Base-by-base conservation (phyloP, 2,329 filamentous ascomycete genomes). In the Ilyonectria robusta region DNA sequence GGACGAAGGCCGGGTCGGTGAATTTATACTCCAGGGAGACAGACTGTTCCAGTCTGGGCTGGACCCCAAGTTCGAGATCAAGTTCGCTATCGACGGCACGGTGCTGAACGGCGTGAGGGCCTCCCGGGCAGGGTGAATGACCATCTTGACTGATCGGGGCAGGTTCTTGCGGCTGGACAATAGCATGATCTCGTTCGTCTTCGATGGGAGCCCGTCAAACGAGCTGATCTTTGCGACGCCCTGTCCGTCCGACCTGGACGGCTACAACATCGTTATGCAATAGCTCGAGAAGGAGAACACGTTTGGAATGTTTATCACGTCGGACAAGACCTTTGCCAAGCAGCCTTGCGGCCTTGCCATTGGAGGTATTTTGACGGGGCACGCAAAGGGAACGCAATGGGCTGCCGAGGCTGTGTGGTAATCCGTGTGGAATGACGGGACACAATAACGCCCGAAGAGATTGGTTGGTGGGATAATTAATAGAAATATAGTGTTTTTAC, bases 31-130 rank as follows among this genome's bases (percentile, higher is more conserved):
- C 40, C 5, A 42, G 17, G 17, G 37, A 2, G 17, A n/a, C 3
- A 10, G 37, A 6, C 13, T 6, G 40, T n/a, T 17, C 15, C 17
- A 42, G 40, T 42, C 40, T 6, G 40, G 40, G 5, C 40, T 6
- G 6, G 40, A 17, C 15, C 40, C 40, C 15, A n/a, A 42, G 40
- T 40, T 57, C 54, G 31, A 19, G 15, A 57, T 57, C 8, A 13
- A 44, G 31, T 40, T 40, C n/a, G n/a, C 47, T 6, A 54, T 29
- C 33, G 23, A 53, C 17, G 47, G 19, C 33, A 29, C 46, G 37
- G 21, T 26, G 4, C 40, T 31, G 46, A 66, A 56, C 26, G 40
- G 55, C n/a, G 35, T 67, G 3, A 31, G 13, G 11, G 11, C 37
- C 13, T 40, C 37, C 37, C 13, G 13, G 37, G 6, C 37, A 15